phyloP scores from a whole-genome alignment of 495 filamentous ascomycete species.

The Aspergillus wentii region DNA sequence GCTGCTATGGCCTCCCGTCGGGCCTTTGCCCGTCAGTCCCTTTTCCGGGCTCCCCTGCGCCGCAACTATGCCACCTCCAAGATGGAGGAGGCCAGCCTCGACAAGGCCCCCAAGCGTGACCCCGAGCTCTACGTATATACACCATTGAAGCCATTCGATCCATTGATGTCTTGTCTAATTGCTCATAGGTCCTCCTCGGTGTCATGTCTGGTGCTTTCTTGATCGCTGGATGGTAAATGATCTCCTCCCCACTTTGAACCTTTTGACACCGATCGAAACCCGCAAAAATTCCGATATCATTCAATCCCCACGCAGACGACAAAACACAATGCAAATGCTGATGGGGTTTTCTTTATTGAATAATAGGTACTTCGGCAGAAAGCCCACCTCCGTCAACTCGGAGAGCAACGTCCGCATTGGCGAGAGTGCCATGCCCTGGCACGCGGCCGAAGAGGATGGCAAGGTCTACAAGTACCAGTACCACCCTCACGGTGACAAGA shows the following conservation, averaged over 20 bases:
- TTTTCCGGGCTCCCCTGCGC: slow-evolving; percentile 37
- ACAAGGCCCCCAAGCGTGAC: slow-evolving; percentile 66
- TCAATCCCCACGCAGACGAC: neutral
- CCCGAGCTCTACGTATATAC: slow-evolving; percentile 78
- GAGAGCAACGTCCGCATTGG: slow-evolving; percentile 73
- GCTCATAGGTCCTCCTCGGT: slow-evolving; percentile 70
- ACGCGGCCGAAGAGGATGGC: slow-evolving; percentile 52
- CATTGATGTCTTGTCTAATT: slow-evolving; percentile 15
- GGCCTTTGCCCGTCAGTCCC: slow-evolving; percentile 42
- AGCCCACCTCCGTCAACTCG: slow-evolving; percentile 78
- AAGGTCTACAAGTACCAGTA: slow-evolving; percentile 81
- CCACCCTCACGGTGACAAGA: slow-evolving; percentile 82
- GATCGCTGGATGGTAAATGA: slow-evolving; percentile 70
- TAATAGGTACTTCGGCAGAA: slow-evolving; percentile 59
- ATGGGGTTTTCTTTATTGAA: neutral
- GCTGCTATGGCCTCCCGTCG: slow-evolving; percentile 47
- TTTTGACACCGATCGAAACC: neutral
- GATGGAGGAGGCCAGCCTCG: slow-evolving; percentile 46
- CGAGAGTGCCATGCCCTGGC: slow-evolving; percentile 81
- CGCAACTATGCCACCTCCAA: slow-evolving; percentile 39
- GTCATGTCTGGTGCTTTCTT: slow-evolving; percentile 88
- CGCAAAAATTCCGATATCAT: slow-evolving; percentile 4
- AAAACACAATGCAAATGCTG: neutral
- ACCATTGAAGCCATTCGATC: slow-evolving; percentile 8
- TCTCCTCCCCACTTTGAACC: slow-evolving; percentile 32